Percentiles rank a stretch among this genome's conserved stretches.
These are phyloP conservation scores for Tremella yokohamensis DNA, from an alignment of 768 basidiomycete species.

Conservation along the genomic window DNA sequence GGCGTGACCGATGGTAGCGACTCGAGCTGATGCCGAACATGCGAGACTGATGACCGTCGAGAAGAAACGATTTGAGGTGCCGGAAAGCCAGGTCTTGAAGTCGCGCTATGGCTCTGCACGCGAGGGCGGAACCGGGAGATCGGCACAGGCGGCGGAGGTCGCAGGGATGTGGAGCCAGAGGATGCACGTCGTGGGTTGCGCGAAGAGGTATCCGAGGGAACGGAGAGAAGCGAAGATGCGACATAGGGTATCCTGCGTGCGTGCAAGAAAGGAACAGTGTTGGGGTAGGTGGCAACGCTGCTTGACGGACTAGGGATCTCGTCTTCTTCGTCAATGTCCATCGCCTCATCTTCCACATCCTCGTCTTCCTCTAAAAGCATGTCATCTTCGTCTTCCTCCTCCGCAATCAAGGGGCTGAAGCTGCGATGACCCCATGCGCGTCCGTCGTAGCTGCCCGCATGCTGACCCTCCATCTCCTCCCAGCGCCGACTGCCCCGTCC, in stretches of 20 bases:
- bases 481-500: slow-evolving; percentile 7
- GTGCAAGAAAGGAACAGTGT: slow-evolving; percentile 43
- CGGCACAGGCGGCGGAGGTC: not conserved
- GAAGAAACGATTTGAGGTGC: slow-evolving; percentile 23
- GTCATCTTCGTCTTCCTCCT: slow-evolving; percentile 8
- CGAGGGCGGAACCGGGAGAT: slow-evolving; percentile 8
- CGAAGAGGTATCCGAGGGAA: slow-evolving; percentile 5
- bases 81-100: slow-evolving; percentile 15
- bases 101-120: not conserved
- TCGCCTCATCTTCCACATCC: slow-evolving; percentile 15
- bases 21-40: slow-evolving; percentile 5
- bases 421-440: not conserved
- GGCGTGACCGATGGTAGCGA: no score
- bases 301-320: slow-evolving; percentile 10
- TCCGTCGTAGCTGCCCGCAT: not conserved
- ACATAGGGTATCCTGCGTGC: slow-evolving; percentile 34
- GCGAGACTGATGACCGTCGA: slow-evolving; percentile 4
- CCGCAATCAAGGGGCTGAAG: not conserved
- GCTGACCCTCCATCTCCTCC: slow-evolving; percentile 5
- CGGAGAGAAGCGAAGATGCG: slow-evolving; percentile 2
- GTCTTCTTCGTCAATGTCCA: slow-evolving; percentile 18
- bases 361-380: slow-evolving; percentile 4
- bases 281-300: slow-evolving; percentile 44
- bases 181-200: slow-evolving; percentile 6
- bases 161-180: not conserved